Percentiles rank a stretch among this genome's conserved stretches.
phyloP scores from a whole-genome alignment of 2,329 filamentous ascomycete species.

The Monilinia aucupariae region DNA sequence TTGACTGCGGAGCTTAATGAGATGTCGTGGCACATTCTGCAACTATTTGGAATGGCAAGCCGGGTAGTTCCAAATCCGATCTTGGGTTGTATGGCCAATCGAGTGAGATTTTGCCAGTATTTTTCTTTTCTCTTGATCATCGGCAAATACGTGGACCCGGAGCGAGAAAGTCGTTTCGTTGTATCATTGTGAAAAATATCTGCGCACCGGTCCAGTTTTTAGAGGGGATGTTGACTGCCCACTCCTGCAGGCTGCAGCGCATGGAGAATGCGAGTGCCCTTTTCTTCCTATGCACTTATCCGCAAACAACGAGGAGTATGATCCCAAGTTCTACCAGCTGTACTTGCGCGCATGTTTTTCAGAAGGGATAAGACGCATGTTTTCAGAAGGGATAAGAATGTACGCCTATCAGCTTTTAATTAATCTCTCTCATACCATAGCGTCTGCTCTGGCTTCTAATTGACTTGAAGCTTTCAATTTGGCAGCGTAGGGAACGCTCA shows the following conservation, averaged over 20 bases:
- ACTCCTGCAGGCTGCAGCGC: background rate
- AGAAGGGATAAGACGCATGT: background rate
- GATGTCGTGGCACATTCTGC: background rate
- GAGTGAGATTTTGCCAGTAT: background rate
- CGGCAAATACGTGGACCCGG: background rate
- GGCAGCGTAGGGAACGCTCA: background rate
- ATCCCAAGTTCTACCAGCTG: background rate
- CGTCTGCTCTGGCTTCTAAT: background rate
- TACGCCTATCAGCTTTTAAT: background rate
- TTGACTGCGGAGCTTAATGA: background rate
- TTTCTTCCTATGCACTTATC: background rate
- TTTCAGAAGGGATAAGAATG: background rate
- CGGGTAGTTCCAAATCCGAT: background rate
- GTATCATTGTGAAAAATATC: background rate
- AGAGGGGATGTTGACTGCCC: background rate
- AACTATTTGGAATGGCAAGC: background rate
- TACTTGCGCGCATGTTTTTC: background rate
- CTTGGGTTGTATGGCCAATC: background rate
- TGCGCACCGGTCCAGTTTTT: background rate
- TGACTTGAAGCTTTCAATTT: background rate
- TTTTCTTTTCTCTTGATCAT: background rate
- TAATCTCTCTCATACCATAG: background rate
- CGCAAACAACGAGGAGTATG: background rate
- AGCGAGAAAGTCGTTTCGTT: background rate
- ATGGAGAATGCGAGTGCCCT: background rate